Conservation (phyloP, 2,329 filamentous ascomycete species). For the Pyrenochaeta sp. region DNA sequence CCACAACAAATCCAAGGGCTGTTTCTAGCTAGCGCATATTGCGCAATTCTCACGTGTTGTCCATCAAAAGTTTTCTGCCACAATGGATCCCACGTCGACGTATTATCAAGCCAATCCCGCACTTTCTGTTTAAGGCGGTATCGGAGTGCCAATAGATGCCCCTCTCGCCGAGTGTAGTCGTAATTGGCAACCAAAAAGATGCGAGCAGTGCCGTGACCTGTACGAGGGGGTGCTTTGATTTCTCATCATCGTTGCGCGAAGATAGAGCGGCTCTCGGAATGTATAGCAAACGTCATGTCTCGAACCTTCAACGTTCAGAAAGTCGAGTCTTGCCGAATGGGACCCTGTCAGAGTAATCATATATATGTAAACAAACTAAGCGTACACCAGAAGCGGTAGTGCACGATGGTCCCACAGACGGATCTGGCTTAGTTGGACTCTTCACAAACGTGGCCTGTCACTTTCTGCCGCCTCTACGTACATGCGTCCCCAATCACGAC, state of each 20-base stretch:
- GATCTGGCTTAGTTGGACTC: too few species aligned
- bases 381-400: too few species aligned
- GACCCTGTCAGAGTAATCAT: too few species aligned
- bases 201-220: conserved; percentile 3
- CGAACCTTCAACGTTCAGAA: too few species aligned
- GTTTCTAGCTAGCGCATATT: conserved; percentile 43
- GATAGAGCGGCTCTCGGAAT: too few species aligned
- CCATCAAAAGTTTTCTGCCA: conserved; percentile 39
- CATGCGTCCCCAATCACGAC: too few species aligned
- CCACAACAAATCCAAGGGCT: conserved; percentile 23
- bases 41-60: conserved; percentile 43
- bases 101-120: conserved; percentile 29
- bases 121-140: conserved; percentile 24
- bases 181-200: conserved; percentile 8
- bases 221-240: neutral
- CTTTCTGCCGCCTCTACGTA: too few species aligned
- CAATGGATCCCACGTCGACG: conserved; percentile 21
- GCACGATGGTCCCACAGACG: too few species aligned
- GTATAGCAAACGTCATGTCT: too few species aligned
- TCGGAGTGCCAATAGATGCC: conserved; percentile 25
- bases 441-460: too few species aligned
- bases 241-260: neutral
- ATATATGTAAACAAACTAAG: too few species aligned
- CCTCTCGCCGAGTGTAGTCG: conserved; percentile 22
- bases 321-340: too few species aligned